phyloP scores from a whole-genome alignment of 345 rosid species.

The Linum usitatissimum region DNA sequence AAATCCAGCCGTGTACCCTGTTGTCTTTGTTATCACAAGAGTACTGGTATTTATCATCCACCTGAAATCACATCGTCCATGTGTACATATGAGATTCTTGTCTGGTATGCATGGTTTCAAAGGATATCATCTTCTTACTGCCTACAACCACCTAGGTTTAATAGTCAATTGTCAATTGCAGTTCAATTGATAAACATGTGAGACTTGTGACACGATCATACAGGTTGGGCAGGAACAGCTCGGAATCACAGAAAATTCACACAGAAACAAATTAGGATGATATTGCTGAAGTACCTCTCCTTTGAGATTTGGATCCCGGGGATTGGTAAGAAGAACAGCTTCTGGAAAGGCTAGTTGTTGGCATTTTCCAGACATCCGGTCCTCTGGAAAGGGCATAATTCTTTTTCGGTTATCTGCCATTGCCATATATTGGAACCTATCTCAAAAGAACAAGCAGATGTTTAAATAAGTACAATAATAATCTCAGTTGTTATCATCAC shows the following conservation, averaged over 20 bases:
- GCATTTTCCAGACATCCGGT: constrained; percentile 3
- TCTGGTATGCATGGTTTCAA: no score
- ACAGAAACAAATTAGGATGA: no score
- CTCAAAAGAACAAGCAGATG: background rate
- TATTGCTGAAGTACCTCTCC: no score
- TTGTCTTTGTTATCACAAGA: constrained; percentile 8
- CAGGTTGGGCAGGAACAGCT: no score
- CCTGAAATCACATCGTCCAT: background rate
- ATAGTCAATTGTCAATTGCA: no score
- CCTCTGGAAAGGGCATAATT: constrained; percentile 6
- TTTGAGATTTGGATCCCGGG: no score
- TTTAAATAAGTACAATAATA: background rate
- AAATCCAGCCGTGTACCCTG: constrained; percentile 1
- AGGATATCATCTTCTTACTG: no score
- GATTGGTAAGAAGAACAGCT: constrained; percentile 6
- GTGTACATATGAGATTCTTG: no score
- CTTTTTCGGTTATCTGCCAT: constrained; percentile 5
- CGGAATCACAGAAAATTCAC: no score
- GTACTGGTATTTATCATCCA: constrained; percentile 4
- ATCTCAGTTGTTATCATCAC: background rate
- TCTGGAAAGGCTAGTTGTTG: background rate
- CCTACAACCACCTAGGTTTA: no score
- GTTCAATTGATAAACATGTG: no score
- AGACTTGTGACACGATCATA: no score
- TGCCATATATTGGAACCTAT: constrained; percentile 10